Conservation (phyloP, 164 flowering plant species). For the Vitis amurensis region DNA sequence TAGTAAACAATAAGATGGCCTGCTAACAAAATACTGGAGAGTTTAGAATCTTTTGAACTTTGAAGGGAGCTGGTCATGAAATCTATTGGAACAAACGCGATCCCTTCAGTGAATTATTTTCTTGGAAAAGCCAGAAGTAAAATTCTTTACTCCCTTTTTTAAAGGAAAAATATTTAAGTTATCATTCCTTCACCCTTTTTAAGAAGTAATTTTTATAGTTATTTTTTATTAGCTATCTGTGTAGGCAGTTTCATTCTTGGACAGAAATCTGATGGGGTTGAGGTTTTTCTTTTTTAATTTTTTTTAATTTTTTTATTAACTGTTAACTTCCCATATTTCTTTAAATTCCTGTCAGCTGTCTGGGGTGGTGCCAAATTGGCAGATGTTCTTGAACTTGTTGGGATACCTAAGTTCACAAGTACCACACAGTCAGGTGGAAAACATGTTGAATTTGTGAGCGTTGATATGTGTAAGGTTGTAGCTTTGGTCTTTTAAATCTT, state of each 20-base stretch:
- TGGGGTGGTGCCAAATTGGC: conserved; percentile 96
- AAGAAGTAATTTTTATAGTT: too few relatives aligned
- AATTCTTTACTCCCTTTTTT: too few relatives aligned
- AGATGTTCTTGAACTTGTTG: conserved; percentile 88
- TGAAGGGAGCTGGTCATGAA: too few relatives aligned
- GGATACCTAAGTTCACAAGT: conserved; percentile 60
- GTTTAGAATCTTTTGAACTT: too few relatives aligned
- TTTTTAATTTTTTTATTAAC: neutral
- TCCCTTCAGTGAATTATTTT: too few relatives aligned
- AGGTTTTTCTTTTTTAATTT: neutral
- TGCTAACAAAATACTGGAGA: neutral
- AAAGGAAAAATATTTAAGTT: too few relatives aligned
- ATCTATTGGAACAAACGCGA: too few relatives aligned
- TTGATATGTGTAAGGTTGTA: conserved; percentile 90
- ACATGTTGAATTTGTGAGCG: conserved; percentile 94
- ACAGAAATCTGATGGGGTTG: too few relatives aligned
- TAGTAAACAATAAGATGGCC: neutral
- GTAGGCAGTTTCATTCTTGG: too few relatives aligned
- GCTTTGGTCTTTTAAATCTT: neutral
- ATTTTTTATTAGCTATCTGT: too few relatives aligned
- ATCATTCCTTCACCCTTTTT: too few relatives aligned
- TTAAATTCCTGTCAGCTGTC: conserved; percentile 49
- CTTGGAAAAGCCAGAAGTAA: too few relatives aligned
- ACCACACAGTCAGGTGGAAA: conserved; percentile 71
- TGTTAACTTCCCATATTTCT: neutral